phyloP scores from a whole-genome alignment of 2,329 filamentous ascomycete species.

The Trichoderma harzianum region DNA sequence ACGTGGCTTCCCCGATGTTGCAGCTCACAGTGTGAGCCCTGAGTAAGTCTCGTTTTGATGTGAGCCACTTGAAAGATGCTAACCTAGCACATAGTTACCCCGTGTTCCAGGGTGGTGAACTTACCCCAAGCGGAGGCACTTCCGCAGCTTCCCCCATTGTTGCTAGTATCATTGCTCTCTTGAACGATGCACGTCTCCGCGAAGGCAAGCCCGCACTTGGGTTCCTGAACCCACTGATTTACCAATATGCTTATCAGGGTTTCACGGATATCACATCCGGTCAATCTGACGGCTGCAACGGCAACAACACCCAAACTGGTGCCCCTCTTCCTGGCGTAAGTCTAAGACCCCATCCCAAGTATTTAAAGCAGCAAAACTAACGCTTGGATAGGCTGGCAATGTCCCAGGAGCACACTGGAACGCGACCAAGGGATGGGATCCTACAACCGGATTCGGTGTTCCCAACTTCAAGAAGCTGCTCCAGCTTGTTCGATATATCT shows the following conservation, averaged over 20 bases:
- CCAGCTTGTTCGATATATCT: not conserved
- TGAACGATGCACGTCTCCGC: slow-evolving; percentile 46
- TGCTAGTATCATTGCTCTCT: slow-evolving; percentile 44
- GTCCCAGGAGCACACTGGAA: slow-evolving; percentile 31
- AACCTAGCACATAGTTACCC: not conserved
- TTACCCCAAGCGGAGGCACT: slow-evolving; percentile 37
- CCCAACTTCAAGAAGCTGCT: slow-evolving; percentile 25
- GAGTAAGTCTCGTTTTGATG: slow-evolving; percentile 43
- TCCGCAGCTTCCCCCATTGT: slow-evolving; percentile 47
- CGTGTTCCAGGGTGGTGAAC: slow-evolving; percentile 28
- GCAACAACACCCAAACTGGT: slow-evolving; percentile 23
- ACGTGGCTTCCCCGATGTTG: slow-evolving; percentile 44
- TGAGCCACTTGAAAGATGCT: not conserved
- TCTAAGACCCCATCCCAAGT: not conserved
- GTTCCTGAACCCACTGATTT: slow-evolving; percentile 48
- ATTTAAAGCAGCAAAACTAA: not conserved
- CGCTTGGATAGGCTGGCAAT: slow-evolving; percentile 24
- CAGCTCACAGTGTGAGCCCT: slow-evolving; percentile 48
- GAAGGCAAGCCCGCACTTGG: slow-evolving; percentile 44
- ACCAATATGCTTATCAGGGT: slow-evolving; percentile 27
- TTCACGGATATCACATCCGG: slow-evolving; percentile 30
- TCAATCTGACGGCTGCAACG: slow-evolving; percentile 39
- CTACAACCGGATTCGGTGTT: slow-evolving; percentile 22
- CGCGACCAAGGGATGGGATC: slow-evolving; percentile 25
- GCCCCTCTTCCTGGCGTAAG: not conserved